Evolutionary conservation across 257 asterid genomes (phyloP), one percentile per base, ranked within the genome.

Genomic region (Fraxinus quadrangulata): DNA sequence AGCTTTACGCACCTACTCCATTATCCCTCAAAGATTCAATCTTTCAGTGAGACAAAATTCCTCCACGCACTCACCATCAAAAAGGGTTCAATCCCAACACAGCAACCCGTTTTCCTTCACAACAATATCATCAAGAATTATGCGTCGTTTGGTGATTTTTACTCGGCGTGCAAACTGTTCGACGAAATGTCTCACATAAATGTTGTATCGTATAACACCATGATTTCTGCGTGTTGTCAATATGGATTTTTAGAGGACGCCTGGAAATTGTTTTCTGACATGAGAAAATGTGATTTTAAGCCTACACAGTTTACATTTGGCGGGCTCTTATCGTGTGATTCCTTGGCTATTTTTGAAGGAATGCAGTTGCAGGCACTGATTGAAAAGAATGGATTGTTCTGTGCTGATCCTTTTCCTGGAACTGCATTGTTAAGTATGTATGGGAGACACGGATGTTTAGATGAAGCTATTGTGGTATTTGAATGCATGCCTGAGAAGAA

Each of bases 401-500:
- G 45, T 13, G 74, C 71, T 1, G 90, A 90, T 71, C 87, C 91
- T 77, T 83, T 79, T 82, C 78, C 87, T 65, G 97, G 99, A 84
- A 93, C 99, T 49, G 86, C 97, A 24, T 81, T 95, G 79, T 77
- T 95, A 85, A 86, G 91, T 69, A 74, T 90, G 90, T 87, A 91
- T 63, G 90, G 93, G 31, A 86, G 86, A 77, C 78, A 72, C 69
- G 91, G 88, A 68, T 88, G 77, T 77, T 75, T 85, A 74, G 89
- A 85, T 66, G 94, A 95, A 81, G 91, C 89, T 73, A 30, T 85
- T 76, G 81, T 49, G 63, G 73, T 93, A 36, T 89, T 95, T 78
- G 87, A 91, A 36, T 51, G 28, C 82, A 91, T 91, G 96, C 96
- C 97, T 69, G 33, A 7, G 12, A 91, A 82, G 93, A 93, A 81